Evolutionary conservation across 192 early-diverging fungal genomes (phyloP).

Genomic region (Phlyctochytrium bullatum): DNA sequence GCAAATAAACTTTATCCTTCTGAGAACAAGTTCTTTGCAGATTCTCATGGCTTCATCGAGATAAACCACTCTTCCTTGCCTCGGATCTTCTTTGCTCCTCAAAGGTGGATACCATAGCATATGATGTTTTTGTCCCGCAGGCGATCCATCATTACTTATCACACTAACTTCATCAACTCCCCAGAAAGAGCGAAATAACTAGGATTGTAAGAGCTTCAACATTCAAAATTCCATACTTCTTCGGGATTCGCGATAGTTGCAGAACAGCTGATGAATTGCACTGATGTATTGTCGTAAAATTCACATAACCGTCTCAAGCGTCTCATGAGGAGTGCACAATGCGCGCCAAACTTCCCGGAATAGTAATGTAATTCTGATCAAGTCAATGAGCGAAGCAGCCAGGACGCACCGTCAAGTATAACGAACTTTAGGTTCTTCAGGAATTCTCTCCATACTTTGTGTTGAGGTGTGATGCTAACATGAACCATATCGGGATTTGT

Average conservation of each 20-base stretch:
- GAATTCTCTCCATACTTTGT: conserved; percentile 56
- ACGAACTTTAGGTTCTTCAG: conserved; percentile 53
- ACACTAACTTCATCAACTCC: conserved; percentile 21
- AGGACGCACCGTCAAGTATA: conserved; percentile 61
- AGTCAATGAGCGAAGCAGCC: not conserved
- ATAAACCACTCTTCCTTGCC: conserved; percentile 16
- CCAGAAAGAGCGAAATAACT: too few species aligned
- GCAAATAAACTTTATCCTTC: conserved; percentile 29
- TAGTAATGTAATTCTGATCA: conserved; percentile 69
- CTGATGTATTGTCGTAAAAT: conserved; percentile 38
- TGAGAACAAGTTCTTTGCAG: conserved; percentile 6
- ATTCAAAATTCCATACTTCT: conserved; percentile 28
- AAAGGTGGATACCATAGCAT: conserved; percentile 43
- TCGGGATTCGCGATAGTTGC: conserved; percentile 68
- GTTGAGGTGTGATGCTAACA: conserved; percentile 59
- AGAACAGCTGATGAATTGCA: conserved; percentile 67
- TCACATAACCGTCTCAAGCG: conserved; percentile 60
- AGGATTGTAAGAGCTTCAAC: too few species aligned
- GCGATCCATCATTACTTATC: conserved; percentile 31
- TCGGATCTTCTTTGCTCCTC: conserved; percentile 8
- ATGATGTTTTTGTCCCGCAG: conserved; percentile 38
- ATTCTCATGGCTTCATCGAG: conserved; percentile 8
- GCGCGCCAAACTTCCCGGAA: conserved; percentile 61
- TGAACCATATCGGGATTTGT: conserved; percentile 87
- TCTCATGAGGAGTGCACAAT: conserved; percentile 63